Conservation (phyloP, 352 stramenopile genomes). For the Phytopythium oedochilum region DNA sequence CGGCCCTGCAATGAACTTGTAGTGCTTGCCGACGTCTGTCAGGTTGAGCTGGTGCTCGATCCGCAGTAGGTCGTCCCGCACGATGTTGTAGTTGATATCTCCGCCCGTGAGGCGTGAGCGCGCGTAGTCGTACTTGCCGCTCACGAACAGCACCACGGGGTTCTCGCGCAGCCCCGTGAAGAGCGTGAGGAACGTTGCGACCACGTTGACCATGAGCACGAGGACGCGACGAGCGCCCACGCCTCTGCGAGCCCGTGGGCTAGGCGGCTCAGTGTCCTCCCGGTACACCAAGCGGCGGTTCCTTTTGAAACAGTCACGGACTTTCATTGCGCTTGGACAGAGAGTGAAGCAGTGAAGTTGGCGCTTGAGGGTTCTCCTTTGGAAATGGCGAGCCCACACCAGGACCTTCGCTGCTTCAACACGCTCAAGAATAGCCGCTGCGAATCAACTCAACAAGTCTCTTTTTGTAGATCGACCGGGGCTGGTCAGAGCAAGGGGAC, state of each 20-base stretch:
- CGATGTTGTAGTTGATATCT: conserved; percentile 26
- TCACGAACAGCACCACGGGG: conserved; percentile 23
- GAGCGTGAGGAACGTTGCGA: conserved; percentile 28
- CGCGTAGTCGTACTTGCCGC: conserved; percentile 24
- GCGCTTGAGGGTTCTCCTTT: too few relatives aligned
- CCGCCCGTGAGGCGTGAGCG: conserved; percentile 15
- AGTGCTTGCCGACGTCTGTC: conserved; percentile 13
- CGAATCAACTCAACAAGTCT: too few relatives aligned
- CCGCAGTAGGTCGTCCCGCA: conserved; percentile 14
- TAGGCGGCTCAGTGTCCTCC: not conserved
- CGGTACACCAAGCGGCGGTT: not conserved
- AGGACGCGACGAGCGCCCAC: conserved; percentile 4
- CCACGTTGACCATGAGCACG: conserved; percentile 21
- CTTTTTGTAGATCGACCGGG: too few relatives aligned
- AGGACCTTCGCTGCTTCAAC: too few relatives aligned
- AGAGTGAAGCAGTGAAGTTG: too few relatives aligned
- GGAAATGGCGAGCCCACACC: too few relatives aligned
- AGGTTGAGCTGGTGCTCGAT: conserved; percentile 10
- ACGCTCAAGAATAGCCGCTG: too few relatives aligned
- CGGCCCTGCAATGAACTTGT: conserved; percentile 24
- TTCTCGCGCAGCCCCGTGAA: conserved; percentile 38
- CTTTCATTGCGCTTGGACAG: not conserved
- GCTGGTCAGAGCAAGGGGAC: too few relatives aligned
- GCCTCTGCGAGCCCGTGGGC: not conserved
- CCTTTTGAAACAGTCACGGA: not conserved